phyloP scores from a whole-genome alignment of 2,329 filamentous ascomycete genomes.

The Teratosphaeria destructans region DNA sequence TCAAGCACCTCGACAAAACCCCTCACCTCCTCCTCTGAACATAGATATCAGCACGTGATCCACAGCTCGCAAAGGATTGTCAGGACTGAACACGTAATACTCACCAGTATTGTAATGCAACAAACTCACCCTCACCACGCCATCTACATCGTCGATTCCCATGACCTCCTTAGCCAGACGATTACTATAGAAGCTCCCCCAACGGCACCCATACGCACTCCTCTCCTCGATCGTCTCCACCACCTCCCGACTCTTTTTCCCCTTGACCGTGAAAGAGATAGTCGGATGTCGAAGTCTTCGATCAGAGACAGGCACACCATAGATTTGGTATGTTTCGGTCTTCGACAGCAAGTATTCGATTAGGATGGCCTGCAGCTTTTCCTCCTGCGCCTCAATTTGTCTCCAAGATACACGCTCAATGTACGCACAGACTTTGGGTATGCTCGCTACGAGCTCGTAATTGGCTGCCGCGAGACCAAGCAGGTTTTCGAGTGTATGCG shows the following conservation, averaged over 20 bases:
- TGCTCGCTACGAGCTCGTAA: constrained; percentile 57
- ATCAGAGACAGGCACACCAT: constrained; percentile 45
- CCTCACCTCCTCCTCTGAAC: constrained; percentile 46
- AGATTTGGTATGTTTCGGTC: constrained; percentile 43
- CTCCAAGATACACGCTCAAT: constrained; percentile 36
- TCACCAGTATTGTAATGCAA: constrained; percentile 62
- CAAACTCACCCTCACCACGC: constrained; percentile 59
- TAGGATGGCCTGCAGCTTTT: constrained; percentile 46
- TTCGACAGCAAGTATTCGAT: constrained; percentile 48
- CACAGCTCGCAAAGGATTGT: background rate
- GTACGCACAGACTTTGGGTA: constrained; percentile 54
- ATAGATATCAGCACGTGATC: background rate
- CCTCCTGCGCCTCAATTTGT: constrained; percentile 49
- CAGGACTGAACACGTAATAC: constrained; percentile 18
- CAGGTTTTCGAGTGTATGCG: constrained; percentile 52
- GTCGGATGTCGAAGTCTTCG: constrained; percentile 48
- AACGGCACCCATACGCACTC: constrained; percentile 52
- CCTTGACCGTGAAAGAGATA: constrained; percentile 55
- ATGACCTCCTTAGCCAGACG: constrained; percentile 47
- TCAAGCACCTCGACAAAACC: constrained; percentile 44
- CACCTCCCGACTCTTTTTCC: constrained; percentile 45
- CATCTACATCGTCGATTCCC: constrained; percentile 45
- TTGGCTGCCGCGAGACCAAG: constrained; percentile 57
- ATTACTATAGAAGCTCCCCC: constrained; percentile 60
- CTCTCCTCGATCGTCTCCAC: constrained; percentile 52